Evolutionary conservation across 1,139 yeast genomes (phyloP).

Genomic region (Blastobotrys aristatus): DNA sequence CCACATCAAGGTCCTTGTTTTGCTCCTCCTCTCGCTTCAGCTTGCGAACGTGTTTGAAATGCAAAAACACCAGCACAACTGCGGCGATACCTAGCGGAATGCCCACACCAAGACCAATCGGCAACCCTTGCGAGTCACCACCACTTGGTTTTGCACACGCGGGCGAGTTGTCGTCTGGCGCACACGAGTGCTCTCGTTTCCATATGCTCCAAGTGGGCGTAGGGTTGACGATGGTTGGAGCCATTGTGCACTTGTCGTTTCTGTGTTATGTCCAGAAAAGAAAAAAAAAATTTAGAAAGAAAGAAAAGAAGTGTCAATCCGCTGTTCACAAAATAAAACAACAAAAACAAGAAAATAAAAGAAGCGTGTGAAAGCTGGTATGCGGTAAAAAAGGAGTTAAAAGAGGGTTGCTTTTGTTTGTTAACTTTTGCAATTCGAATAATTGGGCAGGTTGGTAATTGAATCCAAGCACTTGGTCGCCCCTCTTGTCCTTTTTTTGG

Average conservation of each 20-base stretch:
- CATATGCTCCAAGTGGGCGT: background rate
- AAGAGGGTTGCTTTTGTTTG: no score
- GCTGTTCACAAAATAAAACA: no score
- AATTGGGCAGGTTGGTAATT: no score
- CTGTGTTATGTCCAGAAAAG: no score
- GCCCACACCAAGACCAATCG: conserved; percentile 39
- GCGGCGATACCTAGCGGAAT: conserved; percentile 36
- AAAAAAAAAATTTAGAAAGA: background rate
- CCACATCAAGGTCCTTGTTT: conserved; percentile 35
- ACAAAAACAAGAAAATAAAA: no score
- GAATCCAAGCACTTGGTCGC: no score
- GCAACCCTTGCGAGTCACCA: conserved; percentile 31
- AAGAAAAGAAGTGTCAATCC: no score
- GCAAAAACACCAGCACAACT: conserved; percentile 30
- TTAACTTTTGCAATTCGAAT: no score
- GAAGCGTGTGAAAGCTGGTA: no score
- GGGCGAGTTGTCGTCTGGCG: conserved; percentile 20
- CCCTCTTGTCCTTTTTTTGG: no score
- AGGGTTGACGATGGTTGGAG: background rate
- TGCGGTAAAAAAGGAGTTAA: no score
- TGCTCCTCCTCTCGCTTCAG: conserved; percentile 35
- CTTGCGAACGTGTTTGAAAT: conserved; percentile 32
- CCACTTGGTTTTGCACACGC: conserved; percentile 30
- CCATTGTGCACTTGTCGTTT: background rate
- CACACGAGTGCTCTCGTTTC: no score